Percentiles rank a stretch among this genome's conserved stretches.
Conservation (phyloP, 1,139 yeast species). For the Hemisphaericaspora xylanilytica region DNA sequence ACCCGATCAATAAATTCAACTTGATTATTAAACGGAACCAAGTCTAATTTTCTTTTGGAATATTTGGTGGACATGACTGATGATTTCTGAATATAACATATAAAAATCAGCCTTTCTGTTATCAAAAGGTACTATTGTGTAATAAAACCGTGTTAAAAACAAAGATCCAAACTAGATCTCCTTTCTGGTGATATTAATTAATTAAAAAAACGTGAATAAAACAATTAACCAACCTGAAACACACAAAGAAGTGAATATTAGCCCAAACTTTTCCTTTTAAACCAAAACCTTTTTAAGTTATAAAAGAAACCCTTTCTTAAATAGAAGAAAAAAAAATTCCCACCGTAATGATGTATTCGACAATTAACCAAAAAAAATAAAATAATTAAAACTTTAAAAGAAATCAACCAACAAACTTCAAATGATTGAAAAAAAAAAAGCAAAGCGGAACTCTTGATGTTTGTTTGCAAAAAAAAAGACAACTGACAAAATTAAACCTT, state of each 20-base stretch:
- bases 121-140: too few species aligned
- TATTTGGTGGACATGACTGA: slow-evolving; percentile 11
- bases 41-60: slow-evolving; percentile 29
- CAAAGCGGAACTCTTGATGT: too few species aligned
- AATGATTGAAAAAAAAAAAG: too few species aligned
- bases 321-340: neutral
- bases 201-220: neutral
- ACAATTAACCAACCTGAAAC: neutral
- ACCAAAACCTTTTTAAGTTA: slow-evolving; percentile 8
- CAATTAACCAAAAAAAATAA: neutral
- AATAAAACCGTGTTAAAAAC: too few species aligned
- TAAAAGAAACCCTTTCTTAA: slow-evolving; percentile 5
- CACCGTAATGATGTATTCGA: neutral
- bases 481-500: too few species aligned
- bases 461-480: too few species aligned
- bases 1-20: slow-evolving; percentile 25
- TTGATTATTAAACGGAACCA: slow-evolving; percentile 31
- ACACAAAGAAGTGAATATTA: neutral
- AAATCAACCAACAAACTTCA: neutral
- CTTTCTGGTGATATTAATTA: too few species aligned
- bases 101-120: too few species aligned
- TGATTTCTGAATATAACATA: neutral
- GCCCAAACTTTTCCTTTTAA: neutral
- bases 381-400: too few species aligned
- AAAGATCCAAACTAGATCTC: too few species aligned